Evolutionary conservation across 768 basidiomycete genomes (phyloP), one percentile per base, ranked within the genome.

Genomic region (Leccinum subgranulosum): DNA sequence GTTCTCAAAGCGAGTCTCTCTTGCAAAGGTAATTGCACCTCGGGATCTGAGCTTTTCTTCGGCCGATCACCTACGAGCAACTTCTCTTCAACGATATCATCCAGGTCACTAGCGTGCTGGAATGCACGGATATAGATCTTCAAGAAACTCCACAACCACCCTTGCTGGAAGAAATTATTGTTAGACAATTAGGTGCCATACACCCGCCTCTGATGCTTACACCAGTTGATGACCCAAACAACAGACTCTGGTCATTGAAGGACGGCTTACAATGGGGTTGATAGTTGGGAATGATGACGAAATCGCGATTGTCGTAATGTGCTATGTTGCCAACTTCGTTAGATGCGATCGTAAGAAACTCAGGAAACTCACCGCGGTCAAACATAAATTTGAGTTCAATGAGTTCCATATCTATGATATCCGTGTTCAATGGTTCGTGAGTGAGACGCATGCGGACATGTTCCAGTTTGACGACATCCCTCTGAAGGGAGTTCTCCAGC

Each of bases 261-360:
- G 80, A 73, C 10, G 76, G 67, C 21, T 74, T 75, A 34, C 68
- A 71, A 43, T 67, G 74, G 0, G 90, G 89, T 64, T 95, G 93
- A 63, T 91, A 90, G 69, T 86, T 86, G 7, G 88, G 83, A 25
- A 95, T 73, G 49, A 94, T 85, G 39, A 79, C 77, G 64, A 88
- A 87, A 73, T 96, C 94, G 8, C 94, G 87, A 70, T 96, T 95
- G 71, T 96, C 94, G 55, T 86, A 79, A 61, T 94, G 89, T 55
- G 77, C 87, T 90, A 65, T n/a, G 59, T 63, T 19, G 39, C 19
- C 23, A 27, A 53, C 19, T 49, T 28, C 3, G 48, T 67, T n/a
- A 69, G 47, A 51, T 46, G 15, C 1, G 28, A 39, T 19, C 51
- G 41, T 21, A 39, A 39, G 33, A 57, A 41, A 17, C 39, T 28